Conservation (phyloP, 176 grass and related monocot species). For the Alopecurus myosuroides region DNA sequence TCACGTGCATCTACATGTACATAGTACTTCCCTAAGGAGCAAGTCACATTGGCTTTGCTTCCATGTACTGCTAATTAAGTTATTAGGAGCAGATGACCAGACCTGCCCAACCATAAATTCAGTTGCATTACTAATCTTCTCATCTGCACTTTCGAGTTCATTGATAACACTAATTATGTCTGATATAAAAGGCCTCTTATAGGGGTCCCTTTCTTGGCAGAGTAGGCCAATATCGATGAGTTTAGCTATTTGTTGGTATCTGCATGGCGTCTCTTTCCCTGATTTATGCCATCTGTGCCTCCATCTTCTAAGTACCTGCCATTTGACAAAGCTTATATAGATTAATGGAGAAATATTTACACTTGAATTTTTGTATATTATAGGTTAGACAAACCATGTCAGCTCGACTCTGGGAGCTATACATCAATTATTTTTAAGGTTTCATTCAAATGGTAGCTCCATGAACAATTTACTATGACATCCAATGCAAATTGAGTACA, state of each 20-base stretch:
- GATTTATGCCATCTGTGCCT: background rate
- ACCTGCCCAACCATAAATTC: background rate
- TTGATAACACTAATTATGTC: background rate
- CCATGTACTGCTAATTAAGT: background rate
- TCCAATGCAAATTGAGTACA: background rate
- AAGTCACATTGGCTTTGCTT: too few species aligned
- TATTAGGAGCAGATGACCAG: background rate
- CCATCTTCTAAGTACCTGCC: constrained; percentile 3
- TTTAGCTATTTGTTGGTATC: background rate
- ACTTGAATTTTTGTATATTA: too few species aligned
- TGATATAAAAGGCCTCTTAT: background rate
- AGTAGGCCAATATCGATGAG: background rate
- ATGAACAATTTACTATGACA: background rate
- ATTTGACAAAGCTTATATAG: background rate
- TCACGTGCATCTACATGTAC: too few species aligned
- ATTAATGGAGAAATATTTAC: background rate
- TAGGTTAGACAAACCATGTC: too few species aligned
- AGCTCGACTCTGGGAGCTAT: background rate
- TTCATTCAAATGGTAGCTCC: background rate
- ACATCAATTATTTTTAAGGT: background rate
- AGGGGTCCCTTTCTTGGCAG: background rate
- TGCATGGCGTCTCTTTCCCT: too few species aligned
- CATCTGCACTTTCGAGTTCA: rapidly evolving
- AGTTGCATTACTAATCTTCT: background rate
- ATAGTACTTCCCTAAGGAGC: too few species aligned